Percentiles rank a stretch among this genome's conserved stretches.
These are phyloP conservation scores for Pythium chondricola DNA, from an alignment of 352 stramenopile genomes.

Conservation along the genomic window DNA sequence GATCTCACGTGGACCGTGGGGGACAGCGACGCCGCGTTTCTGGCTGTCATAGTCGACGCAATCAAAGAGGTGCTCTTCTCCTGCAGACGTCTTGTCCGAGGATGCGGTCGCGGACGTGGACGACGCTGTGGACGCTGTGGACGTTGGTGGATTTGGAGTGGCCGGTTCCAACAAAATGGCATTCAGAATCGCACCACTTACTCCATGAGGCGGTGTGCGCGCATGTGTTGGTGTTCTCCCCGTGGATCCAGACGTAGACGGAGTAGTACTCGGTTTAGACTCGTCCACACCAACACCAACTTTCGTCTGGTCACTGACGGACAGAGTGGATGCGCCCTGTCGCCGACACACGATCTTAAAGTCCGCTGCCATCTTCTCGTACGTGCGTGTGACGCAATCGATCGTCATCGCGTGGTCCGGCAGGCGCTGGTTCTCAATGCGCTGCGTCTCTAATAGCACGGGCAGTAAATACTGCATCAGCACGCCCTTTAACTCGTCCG, in stretches of 20 bases:
- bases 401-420: constrained; percentile 14
- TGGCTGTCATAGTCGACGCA: constrained; percentile 41
- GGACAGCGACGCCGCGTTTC: constrained; percentile 25
- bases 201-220: no score
- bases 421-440: constrained; percentile 7
- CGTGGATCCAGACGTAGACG: no score
- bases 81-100: not conserved
- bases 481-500: constrained; percentile 48
- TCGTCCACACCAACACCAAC: no score
- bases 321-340: not conserved
- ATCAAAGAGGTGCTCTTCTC: constrained; percentile 51
- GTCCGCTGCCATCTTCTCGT: constrained; percentile 55
- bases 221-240: no score
- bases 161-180: no score
- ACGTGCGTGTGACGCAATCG: constrained; percentile 51
- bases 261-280: no score
- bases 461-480: constrained; percentile 51
- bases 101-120: not conserved
- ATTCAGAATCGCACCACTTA: not conserved
- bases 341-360: constrained; percentile 34
- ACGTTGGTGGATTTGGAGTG: not conserved
- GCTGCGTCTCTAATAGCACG: constrained; percentile 29
- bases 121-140: not conserved
- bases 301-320: not conserved
- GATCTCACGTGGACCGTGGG: constrained; percentile 53